These are phyloP conservation scores for Hanseniaspora pseudoguilliermondii DNA, from an alignment of 805 yeast species.

Conservation along the genomic window DNA sequence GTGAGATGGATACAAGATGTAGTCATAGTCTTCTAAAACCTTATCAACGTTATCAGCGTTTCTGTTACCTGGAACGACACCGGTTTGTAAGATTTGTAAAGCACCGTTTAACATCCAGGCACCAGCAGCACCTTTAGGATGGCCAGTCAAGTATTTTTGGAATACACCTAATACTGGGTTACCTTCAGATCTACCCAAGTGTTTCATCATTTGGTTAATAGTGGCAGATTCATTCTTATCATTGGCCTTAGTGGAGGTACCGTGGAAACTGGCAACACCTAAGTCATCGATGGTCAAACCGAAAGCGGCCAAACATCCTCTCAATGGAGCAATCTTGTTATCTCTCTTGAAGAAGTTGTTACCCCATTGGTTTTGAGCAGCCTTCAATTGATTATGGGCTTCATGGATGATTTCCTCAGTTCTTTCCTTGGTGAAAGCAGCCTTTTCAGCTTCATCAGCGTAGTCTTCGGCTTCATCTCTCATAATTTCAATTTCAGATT, in stretches of 20 bases:
- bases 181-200: slow-evolving; percentile 93
- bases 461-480: slow-evolving; percentile 51
- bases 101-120: slow-evolving; percentile 99
- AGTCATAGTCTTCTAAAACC: slow-evolving; percentile 66
- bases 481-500: slow-evolving; percentile 58
- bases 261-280: slow-evolving; percentile 96
- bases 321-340: slow-evolving; percentile 88
- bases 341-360: slow-evolving; percentile 84
- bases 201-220: slow-evolving; percentile 81
- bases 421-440: slow-evolving; percentile 62
- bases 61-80: slow-evolving; percentile 96
- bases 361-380: slow-evolving; percentile 90
- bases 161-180: slow-evolving; percentile 95
- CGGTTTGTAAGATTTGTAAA: slow-evolving; percentile 79
- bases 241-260: slow-evolving; percentile 96
- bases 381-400: slow-evolving; percentile 69
- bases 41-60: slow-evolving; percentile 94
- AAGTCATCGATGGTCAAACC: slow-evolving; percentile 88
- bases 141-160: slow-evolving; percentile 98
- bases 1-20: slow-evolving; percentile 88
- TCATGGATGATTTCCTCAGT: slow-evolving; percentile 77
- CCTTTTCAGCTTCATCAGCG: slow-evolving; percentile 35
- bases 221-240: slow-evolving; percentile 96
- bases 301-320: slow-evolving; percentile 93
- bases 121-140: slow-evolving; percentile 99